A percentile compares a stretch with the other conserved stretches of the same genome.
Evolutionary conservation across 176 grass and related monocot genomes (phyloP).

Genomic region (Zea mays): Zm-B73-REFERENCE-NAM-5.0 NC_050104.1:105634001-105634500

Average conservation of each 20-base stretch:
- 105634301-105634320: conserved; percentile 41
- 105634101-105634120: too few species aligned
- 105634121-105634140: too few species aligned
- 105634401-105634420: conserved; percentile 85
- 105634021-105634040: too few species aligned
- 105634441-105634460: conserved; percentile 80
- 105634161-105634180: conserved; percentile 27
- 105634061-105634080: too few species aligned
- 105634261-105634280: background rate
- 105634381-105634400: conserved; percentile 75
- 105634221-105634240: background rate
- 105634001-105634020: too few species aligned
- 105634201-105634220: background rate
- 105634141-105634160: background rate
- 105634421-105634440: conserved; percentile 81
- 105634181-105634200: background rate
- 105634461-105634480: conserved; percentile 55
- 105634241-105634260: background rate
- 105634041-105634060: too few species aligned
- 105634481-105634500: background rate
- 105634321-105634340: conserved; percentile 15
- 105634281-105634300: background rate
- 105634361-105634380: conserved; percentile 42
- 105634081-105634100: too few species aligned
- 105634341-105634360: conserved; percentile 3